phyloP scores from a whole-genome alignment of 2,329 filamentous ascomycete species.

The Pseudogymnoascus sp. region DNA sequence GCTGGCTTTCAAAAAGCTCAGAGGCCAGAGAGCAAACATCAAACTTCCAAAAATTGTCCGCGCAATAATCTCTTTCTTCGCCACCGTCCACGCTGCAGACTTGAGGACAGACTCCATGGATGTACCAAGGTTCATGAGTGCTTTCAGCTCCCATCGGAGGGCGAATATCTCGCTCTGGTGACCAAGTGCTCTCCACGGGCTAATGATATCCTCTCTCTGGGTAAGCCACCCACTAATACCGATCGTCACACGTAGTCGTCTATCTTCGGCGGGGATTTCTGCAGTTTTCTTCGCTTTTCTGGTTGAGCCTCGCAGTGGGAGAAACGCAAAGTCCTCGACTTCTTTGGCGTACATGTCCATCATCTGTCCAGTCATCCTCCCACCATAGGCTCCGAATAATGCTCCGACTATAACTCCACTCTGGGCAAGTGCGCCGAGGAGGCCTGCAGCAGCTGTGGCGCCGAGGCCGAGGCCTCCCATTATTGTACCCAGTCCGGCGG shows the following conservation, averaged over 20 bases:
- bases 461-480: constrained; percentile 72
- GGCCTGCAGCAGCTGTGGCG: constrained; percentile 64
- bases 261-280: constrained; percentile 47
- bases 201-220: constrained; percentile 61
- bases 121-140: constrained; percentile 68
- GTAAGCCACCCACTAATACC: constrained; percentile 77
- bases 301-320: constrained; percentile 57
- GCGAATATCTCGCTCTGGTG: constrained; percentile 71
- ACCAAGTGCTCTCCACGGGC: constrained; percentile 73
- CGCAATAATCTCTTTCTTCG: constrained; percentile 59
- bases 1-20: constrained; percentile 59
- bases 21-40: constrained; percentile 62
- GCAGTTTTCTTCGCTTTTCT: constrained; percentile 34
- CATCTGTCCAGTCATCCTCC: constrained; percentile 74
- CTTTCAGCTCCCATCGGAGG: constrained; percentile 74
- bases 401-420: constrained; percentile 74
- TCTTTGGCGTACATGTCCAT: constrained; percentile 84
- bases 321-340: constrained; percentile 80
- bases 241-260: constrained; percentile 73
- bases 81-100: constrained; percentile 71
- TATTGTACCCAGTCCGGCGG: constrained; percentile 70
- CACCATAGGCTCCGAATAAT: constrained; percentile 86
- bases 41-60: constrained; percentile 58
- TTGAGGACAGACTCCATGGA: constrained; percentile 71
- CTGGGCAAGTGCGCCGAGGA: constrained; percentile 73